Evolutionary conservation across 1,284 basidiomycete genomes (phyloP), one percentile per base, ranked within the genome.

Genomic region (Cryptococcus neoformans): DNA sequence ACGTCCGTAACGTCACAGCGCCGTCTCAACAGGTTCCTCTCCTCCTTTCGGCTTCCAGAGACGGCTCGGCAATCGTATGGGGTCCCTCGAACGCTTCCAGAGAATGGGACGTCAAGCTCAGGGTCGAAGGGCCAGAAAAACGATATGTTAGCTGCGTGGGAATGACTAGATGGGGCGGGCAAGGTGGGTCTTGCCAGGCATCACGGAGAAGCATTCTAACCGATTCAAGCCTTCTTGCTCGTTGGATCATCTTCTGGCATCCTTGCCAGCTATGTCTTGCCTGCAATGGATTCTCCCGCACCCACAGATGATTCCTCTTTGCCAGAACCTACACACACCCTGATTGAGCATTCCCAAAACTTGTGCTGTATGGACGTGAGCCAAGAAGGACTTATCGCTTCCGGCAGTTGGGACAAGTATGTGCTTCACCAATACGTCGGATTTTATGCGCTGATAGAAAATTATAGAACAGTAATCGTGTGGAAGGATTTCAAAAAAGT

Each of bases 371-470:
- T 99, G 59, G 83, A 91, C 70, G 83, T 85, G 5, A 83, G 84
- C 17, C 74, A 83, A 10, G 81, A 82, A 55, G 89, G 90, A 6
- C 81, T 84, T 56, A 85, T 95, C 59, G 85, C 95, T 55, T 94
- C 92, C n/a, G 95, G 95, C 17, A 95, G 92, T 58, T 99, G 95
- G 95, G 96, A 99, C 79, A 88, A 83, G 92, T 92, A 70, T 77
- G 87, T 77, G 28, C 21, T 47, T 21, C 34, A 37, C 34, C 16
- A 47, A 42, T 3, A 14, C 49, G 44, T 41, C 52, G 61, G 50
- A 54, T 53, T 21, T 51, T 47, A 17, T 9, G 8, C 5, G 14
- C 14, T n/a, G 39, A 36, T 51, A 7, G 17, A 21, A 11, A 14
- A 12, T 5, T 7, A 11, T 70, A 95, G 92, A 67, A 93, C 93